Conservation (phyloP, 148 eudicot genomes). For the Rhododendron griersonianum region DNA sequence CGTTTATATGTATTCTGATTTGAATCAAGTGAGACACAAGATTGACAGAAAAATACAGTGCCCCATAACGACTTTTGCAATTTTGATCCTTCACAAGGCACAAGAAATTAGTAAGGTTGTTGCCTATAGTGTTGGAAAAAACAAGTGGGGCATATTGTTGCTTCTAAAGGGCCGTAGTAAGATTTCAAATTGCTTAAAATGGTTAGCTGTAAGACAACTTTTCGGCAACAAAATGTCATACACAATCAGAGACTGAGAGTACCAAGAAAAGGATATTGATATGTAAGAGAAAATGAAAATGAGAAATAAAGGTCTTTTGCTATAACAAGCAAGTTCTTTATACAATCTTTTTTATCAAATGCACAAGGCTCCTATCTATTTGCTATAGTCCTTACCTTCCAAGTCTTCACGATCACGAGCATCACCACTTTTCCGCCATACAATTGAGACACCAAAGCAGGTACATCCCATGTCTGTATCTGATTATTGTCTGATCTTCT, state of each 20-base stretch:
- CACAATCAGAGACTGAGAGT: neutral
- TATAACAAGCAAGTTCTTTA: neutral
- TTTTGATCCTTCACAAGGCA: neutral
- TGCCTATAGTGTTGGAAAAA: neutral
- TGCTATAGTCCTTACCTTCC: conserved; percentile 32
- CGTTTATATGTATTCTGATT: neutral
- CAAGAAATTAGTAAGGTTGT: neutral
- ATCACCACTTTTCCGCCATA: conserved; percentile 17
- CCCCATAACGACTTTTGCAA: neutral
- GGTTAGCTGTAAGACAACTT: neutral
- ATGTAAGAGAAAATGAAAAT: neutral
- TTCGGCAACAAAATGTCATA: neutral
- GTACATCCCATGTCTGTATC: conserved; percentile 41
- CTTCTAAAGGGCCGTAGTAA: neutral
- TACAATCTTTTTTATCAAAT: neutral
- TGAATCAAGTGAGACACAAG: neutral
- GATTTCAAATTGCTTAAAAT: neutral
- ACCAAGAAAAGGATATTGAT: neutral
- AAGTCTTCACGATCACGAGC: conserved; percentile 21
- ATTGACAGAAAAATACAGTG: neutral
- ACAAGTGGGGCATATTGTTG: neutral
- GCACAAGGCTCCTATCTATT: neutral
- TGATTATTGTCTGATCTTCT: neutral
- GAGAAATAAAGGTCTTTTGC: neutral
- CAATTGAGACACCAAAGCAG: conserved; percentile 41